These are phyloP conservation scores for Thraustochytrium sp. DNA, from an alignment of 352 stramenopile species.

Conservation along the genomic window DNA sequence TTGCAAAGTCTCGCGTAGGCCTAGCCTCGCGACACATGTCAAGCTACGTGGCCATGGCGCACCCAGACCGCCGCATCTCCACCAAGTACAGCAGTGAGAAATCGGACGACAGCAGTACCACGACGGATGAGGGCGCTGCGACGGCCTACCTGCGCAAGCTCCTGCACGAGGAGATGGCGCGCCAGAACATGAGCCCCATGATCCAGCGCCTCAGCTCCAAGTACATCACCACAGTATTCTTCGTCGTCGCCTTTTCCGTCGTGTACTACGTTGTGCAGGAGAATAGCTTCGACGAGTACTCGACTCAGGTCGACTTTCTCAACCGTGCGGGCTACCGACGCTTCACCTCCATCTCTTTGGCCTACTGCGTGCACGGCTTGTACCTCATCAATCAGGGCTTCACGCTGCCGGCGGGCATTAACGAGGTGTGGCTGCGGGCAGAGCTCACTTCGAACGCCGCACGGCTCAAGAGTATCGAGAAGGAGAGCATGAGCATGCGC, in stretches of 20 bases:
- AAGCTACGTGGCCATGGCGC: neutral
- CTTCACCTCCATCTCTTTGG: neutral
- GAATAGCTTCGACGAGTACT: neutral
- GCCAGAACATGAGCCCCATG: constrained; percentile 4
- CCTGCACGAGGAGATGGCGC: neutral
- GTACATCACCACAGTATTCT: neutral
- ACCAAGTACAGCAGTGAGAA: neutral
- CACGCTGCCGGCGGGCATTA: neutral
- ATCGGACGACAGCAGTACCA: neutral
- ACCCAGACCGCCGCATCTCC: neutral
- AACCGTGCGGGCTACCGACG: constrained; percentile 11
- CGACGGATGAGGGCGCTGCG: neutral
- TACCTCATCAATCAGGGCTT: neutral
- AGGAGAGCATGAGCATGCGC: neutral
- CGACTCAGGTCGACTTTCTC: neutral
- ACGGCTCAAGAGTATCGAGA: neutral
- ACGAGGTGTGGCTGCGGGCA: neutral
- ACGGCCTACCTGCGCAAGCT: constrained; percentile 4
- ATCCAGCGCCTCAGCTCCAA: neutral
- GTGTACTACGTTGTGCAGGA: constrained; percentile 15
- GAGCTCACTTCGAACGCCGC: neutral
- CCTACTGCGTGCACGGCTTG: constrained; percentile 3
- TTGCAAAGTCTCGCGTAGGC: neutral
- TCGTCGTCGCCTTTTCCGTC: constrained; percentile 4
- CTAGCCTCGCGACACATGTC: neutral